A percentile compares a stretch with the other conserved stretches of the same genome.
Conservation (phyloP, 495 filamentous ascomycete genomes). For the Lasiosphaeria miniovina region DNA sequence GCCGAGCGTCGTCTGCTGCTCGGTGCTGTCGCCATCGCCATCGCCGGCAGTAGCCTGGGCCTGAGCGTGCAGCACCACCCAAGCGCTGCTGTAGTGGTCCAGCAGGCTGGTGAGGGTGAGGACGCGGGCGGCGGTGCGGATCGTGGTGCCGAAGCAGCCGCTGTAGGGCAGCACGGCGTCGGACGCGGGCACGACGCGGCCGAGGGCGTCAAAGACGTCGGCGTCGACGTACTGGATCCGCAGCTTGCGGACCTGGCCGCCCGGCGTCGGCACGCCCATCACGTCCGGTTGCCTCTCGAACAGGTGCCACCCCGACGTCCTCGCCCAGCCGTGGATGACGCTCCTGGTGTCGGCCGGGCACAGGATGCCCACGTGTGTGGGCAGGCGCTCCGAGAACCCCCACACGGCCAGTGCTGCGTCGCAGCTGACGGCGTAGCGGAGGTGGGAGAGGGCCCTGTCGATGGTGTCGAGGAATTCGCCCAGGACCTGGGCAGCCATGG, state of each 20-base stretch:
- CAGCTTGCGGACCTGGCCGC: neutral
- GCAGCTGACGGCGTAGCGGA: conserved; percentile 40
- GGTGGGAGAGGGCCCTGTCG: conserved; percentile 30
- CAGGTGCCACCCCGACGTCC: conserved; percentile 10
- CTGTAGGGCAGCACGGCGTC: neutral
- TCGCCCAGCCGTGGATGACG: conserved; percentile 32
- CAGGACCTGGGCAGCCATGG: conserved; percentile 5
- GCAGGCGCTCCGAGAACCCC: conserved; percentile 25
- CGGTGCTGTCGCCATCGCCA: neutral
- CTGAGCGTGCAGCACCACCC: neutral
- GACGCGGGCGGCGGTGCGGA: neutral
- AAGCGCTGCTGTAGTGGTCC: conserved; percentile 2
- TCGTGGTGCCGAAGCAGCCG: neutral
- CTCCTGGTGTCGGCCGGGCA: conserved; percentile 28
- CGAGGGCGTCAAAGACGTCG: neutral
- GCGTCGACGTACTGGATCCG: neutral
- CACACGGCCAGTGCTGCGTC: conserved; percentile 36
- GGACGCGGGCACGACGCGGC: neutral
- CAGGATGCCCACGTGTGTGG: conserved; percentile 28
- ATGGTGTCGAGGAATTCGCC: conserved; percentile 27
- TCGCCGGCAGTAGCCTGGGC: neutral
- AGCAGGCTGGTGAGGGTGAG: conserved; percentile 4
- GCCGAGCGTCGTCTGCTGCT: neutral
- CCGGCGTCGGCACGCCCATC: conserved; percentile 9
- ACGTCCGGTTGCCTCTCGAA: neutral